Percentiles rank a stretch among this genome's conserved stretches.
Evolutionary conservation across 2,329 filamentous ascomycete species (phyloP).

Genomic region (Claviceps monticola): DNA sequence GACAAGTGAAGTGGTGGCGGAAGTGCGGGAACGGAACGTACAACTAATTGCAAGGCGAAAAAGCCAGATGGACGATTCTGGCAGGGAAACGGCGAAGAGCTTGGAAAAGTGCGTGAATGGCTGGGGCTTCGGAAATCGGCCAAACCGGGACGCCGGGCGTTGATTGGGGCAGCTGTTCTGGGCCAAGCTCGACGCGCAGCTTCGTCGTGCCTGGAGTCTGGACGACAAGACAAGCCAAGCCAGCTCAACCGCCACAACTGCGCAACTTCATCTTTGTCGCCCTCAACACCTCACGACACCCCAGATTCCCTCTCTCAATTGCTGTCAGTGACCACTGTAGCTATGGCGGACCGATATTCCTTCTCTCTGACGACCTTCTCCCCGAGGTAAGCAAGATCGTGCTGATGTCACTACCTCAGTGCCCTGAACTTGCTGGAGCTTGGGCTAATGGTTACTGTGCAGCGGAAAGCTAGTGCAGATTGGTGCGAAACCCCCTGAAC

Average conservation of each 20-base stretch:
- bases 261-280: conserved; percentile 4
- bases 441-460: conserved; percentile 28
- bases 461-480: conserved; percentile 99
- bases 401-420: conserved; percentile 9
- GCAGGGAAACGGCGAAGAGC: background rate
- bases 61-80: background rate
- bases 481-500: conserved; percentile 31
- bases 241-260: conserved; percentile 18
- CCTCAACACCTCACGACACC: conserved; percentile 7
- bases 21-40: background rate
- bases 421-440: conserved; percentile 9
- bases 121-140: conserved; percentile 11
- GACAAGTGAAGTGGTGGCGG: conserved; percentile 1
- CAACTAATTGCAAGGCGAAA: background rate
- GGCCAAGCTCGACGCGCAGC: conserved; percentile 24
- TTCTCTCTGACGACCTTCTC: conserved; percentile 99
- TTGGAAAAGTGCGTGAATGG: background rate
- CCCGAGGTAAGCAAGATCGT: conserved; percentile 61
- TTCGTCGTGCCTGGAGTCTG: conserved; percentile 24
- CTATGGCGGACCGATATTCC: conserved; percentile 96
- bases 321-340: conserved; percentile 14
- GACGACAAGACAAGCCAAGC: conserved; percentile 14
- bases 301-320: background rate
- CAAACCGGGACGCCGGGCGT: conserved; percentile 13
- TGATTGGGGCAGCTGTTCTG: background rate